These are phyloP conservation scores for Cryoendolithus antarcticus DNA, from an alignment of 2,329 filamentous ascomycete species.

Conservation along the genomic window DNA sequence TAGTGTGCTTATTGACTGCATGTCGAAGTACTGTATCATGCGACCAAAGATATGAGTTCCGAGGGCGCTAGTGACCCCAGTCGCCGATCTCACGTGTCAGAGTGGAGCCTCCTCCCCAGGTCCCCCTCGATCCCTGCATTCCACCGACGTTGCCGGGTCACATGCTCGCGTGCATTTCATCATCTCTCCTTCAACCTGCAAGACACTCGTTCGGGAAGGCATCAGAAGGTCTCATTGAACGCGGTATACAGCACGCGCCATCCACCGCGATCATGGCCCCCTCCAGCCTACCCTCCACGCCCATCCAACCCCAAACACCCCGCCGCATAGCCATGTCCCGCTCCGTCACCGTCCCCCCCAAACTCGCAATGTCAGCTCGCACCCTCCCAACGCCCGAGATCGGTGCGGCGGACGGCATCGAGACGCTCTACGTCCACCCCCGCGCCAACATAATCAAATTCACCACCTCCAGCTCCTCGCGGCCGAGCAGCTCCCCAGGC, in stretches of 20 bases:
- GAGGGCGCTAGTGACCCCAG: no score
- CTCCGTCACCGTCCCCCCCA: constrained; percentile 37
- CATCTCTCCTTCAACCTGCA: no score
- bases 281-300: constrained; percentile 10
- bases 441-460: constrained; percentile 61
- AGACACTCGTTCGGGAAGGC: no score
- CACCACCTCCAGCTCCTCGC: constrained; percentile 26
- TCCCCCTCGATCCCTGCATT: no score
- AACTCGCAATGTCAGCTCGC: constrained; percentile 21
- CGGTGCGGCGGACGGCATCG: constrained; percentile 37
- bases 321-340: constrained; percentile 23
- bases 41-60: no score
- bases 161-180: no score
- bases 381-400: constrained; percentile 21
- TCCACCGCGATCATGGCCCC: constrained; percentile 11
- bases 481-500: constrained; percentile 17
- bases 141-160: no score
- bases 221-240: no score
- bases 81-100: no score
- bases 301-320: constrained; percentile 17
- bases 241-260: background rate
- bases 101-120: no score
- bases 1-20: no score
- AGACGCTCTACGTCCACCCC: constrained; percentile 63
- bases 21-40: no score